Evolutionary conservation across 495 filamentous ascomycete genomes (phyloP).

Genomic region (Sabuloglossum arenarium): DNA sequence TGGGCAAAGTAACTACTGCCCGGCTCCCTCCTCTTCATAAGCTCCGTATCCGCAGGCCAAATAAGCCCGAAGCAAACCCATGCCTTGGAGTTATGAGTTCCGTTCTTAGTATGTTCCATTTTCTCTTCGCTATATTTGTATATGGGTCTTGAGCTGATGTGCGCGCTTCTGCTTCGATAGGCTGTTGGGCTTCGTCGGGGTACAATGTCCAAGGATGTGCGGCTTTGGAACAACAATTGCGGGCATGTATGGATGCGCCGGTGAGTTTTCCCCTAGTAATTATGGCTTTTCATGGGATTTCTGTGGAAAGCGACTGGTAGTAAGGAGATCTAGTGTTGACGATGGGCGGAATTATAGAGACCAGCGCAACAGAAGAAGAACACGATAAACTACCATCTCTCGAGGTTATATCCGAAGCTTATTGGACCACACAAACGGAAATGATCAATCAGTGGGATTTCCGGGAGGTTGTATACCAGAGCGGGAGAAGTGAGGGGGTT

Average conservation of each 20-base stretch:
- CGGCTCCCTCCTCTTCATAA: constrained; percentile 39
- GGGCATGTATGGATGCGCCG: constrained; percentile 83
- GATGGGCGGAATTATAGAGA: constrained; percentile 24
- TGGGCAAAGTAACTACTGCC: not conserved
- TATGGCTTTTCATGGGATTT: not conserved
- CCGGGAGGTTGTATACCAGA: not conserved
- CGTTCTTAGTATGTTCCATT: constrained; percentile 57
- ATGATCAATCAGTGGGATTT: not conserved
- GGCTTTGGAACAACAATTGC: constrained; percentile 59
- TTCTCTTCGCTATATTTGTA: not conserved
- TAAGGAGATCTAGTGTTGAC: not conserved
- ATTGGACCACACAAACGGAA: constrained; percentile 53
- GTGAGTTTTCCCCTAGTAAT: constrained; percentile 24
- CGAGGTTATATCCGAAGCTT: constrained; percentile 68
- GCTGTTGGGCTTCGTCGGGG: constrained; percentile 87
- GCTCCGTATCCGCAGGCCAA: constrained; percentile 67
- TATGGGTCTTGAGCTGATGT: not conserved
- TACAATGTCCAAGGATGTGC: constrained; percentile 52
- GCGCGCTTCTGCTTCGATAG: constrained; percentile 21
- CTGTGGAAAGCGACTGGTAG: not conserved
- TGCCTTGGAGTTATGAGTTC: constrained; percentile 72
- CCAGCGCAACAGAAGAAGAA: constrained; percentile 46
- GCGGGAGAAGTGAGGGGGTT: not conserved
- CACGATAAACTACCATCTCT: constrained; percentile 88
- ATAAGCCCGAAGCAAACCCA: constrained; percentile 51